Evolutionary conservation across 176 grass and related monocot species (phyloP), one percentile per base, ranked within the genome.

Genomic region (Aegilops speltoides): DNA sequence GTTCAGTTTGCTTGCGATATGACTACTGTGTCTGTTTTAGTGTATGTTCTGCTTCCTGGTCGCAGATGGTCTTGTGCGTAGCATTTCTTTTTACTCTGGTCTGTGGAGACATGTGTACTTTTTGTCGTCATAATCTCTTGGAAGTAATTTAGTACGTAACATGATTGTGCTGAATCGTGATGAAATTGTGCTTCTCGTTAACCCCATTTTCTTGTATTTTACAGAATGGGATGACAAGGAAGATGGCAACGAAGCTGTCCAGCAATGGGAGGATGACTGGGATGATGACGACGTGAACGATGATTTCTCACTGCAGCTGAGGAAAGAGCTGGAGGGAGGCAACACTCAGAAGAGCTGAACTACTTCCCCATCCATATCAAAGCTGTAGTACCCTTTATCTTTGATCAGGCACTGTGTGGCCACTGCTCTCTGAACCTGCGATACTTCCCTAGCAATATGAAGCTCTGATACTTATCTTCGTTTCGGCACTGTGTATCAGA

Each of bases 261-360:
- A 96, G 87, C 94, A 96, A 86, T 96, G 94, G 94, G 91, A 96
- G 87, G 94, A 96, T 28, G 94, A 96, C 64, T 96, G 94, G 94
- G 94, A 96, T 31, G 94, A 96, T 0, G 94, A 96, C 1, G 94
- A 96, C 7, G 91, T 96, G 63, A 96, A 96, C 0, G 94, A 96
- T 6, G 94, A 96, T 61, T 96, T 96, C 89, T 96, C 94, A 3
- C 87, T 91, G 45, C 94, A 96, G 89, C 88, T 96, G 82, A 91
- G 94, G 79, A 96, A 96, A 85, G 94, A 96, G 68, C 84, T 96
- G 54, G 94, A 92, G 89, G 81, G 79, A 68, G 85, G 56, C 79
- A 93, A 57, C 37, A 73, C 91, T 29, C 84, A 81, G 74, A 94
- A 96, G 91, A 94, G 86, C 82, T 91, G 76, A 91, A 81, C n/a